A percentile compares a stretch with the other conserved stretches of the same genome.
phyloP scores from a whole-genome alignment of 345 rosid genomes.

The Populus simonii region DNA sequence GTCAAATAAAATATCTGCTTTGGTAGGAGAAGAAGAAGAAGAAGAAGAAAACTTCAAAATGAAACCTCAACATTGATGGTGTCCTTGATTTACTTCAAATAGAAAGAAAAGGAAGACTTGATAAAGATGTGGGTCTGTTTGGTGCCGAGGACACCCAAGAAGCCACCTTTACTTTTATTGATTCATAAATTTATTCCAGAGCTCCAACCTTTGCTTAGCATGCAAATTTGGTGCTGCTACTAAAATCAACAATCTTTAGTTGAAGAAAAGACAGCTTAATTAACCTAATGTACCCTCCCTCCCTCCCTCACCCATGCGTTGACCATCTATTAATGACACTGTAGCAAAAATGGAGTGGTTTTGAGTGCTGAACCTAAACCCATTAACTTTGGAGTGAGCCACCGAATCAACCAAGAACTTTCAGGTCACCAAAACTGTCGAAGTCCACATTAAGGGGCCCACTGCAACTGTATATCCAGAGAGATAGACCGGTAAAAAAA shows the following conservation, averaged over 20 bases:
- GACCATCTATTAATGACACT: conserved; percentile 1
- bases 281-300: background rate
- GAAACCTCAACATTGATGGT: background rate
- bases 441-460: conserved; percentile 1
- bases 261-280: background rate
- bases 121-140: conserved; percentile 12
- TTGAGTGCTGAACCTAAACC: conserved; percentile 11
- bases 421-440: conserved; percentile 33
- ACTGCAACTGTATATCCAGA: background rate
- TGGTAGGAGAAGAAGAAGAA: background rate
- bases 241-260: background rate
- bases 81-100: background rate
- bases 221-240: conserved; percentile 8
- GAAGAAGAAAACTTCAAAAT: background rate
- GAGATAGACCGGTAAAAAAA: background rate
- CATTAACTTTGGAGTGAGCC: conserved; percentile 40
- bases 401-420: conserved; percentile 36
- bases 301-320: background rate
- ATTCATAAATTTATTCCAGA: background rate
- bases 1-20: background rate
- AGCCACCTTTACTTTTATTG: background rate
- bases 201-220: conserved; percentile 21
- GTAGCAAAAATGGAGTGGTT: conserved; percentile 27
- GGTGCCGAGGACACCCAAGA: conserved; percentile 23
- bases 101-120: too few species aligned